Percentiles rank a stretch among this genome's conserved stretches.
Conservation (phyloP, 2,329 filamentous ascomycete genomes). For the Pseudogymnoascus sp. region DNA sequence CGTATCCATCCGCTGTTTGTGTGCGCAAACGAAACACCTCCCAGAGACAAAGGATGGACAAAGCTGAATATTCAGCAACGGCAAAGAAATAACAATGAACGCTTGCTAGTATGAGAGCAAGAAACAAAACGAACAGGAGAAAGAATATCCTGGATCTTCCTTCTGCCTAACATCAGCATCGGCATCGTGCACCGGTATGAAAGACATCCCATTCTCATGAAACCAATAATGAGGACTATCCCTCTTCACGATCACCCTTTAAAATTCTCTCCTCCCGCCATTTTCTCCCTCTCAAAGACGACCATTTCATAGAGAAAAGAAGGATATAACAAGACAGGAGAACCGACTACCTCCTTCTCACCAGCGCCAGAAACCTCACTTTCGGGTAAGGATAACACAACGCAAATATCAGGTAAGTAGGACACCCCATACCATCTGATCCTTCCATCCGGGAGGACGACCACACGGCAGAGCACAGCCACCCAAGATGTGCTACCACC, state of each 20-base stretch:
- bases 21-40: not conserved
- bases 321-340: not conserved
- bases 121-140: not conserved
- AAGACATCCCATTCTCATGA: not conserved
- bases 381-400: not conserved
- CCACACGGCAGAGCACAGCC: not conserved
- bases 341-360: not conserved
- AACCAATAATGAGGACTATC: not conserved
- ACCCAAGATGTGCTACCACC: conserved; percentile 21
- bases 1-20: not conserved
- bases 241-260: not conserved
- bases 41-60: not conserved
- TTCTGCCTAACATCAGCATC: too few species aligned
- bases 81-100: not conserved
- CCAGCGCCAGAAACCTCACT: not conserved
- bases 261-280: not conserved
- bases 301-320: too few species aligned
- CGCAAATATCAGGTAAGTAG: not conserved
- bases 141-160: not conserved
- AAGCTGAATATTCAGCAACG: not conserved
- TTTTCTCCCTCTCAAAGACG: not conserved
- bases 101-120: not conserved
- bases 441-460: not conserved
- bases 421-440: not conserved
- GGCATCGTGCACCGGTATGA: not conserved